Conservation (phyloP, 1,284 basidiomycete genomes). For the Ceratobasidium theobromae region DNA sequence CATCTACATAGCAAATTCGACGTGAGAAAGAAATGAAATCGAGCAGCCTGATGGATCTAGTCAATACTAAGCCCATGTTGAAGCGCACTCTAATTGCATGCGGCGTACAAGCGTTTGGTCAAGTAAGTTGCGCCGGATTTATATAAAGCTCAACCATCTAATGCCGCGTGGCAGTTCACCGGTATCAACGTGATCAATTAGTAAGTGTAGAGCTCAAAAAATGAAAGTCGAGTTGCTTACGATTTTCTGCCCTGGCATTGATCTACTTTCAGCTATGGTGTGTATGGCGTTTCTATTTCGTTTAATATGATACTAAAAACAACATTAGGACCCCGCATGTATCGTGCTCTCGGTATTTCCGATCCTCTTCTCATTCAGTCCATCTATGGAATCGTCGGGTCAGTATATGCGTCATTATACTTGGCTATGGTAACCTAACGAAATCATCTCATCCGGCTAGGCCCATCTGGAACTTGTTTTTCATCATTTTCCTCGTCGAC, state of each 20-base stretch:
- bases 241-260: background rate
- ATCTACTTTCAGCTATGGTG: constrained; percentile 9
- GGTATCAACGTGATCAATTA: constrained; percentile 29
- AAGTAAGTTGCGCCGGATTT: background rate
- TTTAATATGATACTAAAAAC: background rate
- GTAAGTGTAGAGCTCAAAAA: background rate
- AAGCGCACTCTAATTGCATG: constrained; percentile 24
- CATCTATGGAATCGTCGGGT: constrained; percentile 25
- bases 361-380: constrained; percentile 22
- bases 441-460: too few relatives aligned
- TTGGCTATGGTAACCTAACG: background rate
- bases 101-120: constrained; percentile 24
- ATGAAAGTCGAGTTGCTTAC: background rate
- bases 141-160: background rate
- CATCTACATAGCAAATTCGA: constrained; percentile 13
- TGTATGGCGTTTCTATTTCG: background rate
- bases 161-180: background rate
- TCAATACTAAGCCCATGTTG: constrained; percentile 26
- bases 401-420: background rate
- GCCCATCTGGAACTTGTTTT: constrained; percentile 26
- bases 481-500: constrained; percentile 26
- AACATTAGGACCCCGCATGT: constrained; percentile 17
- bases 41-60: constrained; percentile 1
- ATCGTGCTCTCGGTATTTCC: constrained; percentile 17
- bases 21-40: constrained; percentile 17